phyloP scores from a whole-genome alignment of 306 rosid species.

The Quercus glauca region DNA sequence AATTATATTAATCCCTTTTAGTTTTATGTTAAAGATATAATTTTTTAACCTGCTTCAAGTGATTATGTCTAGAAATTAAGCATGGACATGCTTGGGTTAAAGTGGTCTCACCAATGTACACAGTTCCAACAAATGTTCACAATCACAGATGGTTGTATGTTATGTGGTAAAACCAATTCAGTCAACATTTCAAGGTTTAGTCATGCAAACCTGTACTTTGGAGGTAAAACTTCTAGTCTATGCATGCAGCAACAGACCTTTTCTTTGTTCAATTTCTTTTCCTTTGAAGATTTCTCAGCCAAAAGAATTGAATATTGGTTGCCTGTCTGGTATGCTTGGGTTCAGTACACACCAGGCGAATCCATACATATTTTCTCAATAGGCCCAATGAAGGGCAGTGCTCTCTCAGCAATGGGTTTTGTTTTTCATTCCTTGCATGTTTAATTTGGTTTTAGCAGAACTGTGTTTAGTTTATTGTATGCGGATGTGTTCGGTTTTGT shows the following conservation, averaged over 20 bases:
- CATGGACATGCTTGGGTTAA: background rate
- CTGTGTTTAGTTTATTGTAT: background rate
- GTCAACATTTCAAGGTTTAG: background rate
- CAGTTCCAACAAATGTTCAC: background rate
- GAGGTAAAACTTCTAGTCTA: too few relatives aligned
- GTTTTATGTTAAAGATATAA: background rate
- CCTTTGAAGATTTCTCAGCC: background rate
- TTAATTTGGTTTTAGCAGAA: background rate
- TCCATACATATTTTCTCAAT: conserved; percentile 51
- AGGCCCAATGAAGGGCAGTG: conserved; percentile 84
- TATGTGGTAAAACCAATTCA: background rate
- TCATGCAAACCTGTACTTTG: background rate
- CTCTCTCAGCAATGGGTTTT: conserved; percentile 17
- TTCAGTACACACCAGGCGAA: conserved; percentile 63
- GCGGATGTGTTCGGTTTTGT: too few relatives aligned
- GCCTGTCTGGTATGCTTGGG: conserved; percentile 63
- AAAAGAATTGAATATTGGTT: background rate
- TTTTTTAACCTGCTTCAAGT: background rate
- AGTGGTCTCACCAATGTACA: background rate
- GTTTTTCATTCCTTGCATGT: background rate
- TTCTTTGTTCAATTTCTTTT: background rate
- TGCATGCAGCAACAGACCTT: too few relatives aligned
- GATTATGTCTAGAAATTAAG: background rate
- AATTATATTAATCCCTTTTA: background rate
- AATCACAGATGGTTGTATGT: background rate